phyloP scores from a whole-genome alignment of 352 stramenopile species.

The Pythium aphanidermatum region DNA sequence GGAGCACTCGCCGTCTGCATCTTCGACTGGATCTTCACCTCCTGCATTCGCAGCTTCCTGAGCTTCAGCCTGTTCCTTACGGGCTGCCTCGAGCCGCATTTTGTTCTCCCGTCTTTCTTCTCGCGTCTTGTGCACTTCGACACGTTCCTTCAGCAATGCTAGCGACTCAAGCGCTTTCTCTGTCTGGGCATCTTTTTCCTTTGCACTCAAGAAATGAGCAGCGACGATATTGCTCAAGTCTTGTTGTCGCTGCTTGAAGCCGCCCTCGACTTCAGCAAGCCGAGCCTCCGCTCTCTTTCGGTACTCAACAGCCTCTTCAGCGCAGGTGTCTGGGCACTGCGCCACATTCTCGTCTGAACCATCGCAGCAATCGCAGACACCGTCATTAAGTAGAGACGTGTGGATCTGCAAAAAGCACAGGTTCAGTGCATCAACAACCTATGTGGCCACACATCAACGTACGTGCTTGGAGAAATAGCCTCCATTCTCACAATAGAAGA shows the following conservation, averaged over 20 bases:
- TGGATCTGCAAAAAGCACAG: constrained; percentile 35
- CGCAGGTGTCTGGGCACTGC: constrained; percentile 47
- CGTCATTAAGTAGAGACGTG: constrained; percentile 88
- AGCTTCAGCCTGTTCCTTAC: constrained; percentile 26
- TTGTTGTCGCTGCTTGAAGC: constrained; percentile 43
- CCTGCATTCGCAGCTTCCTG: constrained; percentile 2
- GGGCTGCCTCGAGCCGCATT: constrained; percentile 43
- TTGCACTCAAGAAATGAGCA: constrained; percentile 31
- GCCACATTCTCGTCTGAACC: constrained; percentile 82
- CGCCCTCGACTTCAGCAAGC: constrained; percentile 35
- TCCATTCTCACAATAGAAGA: constrained; percentile 73
- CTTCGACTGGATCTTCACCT: not conserved
- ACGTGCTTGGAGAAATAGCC: constrained; percentile 57
- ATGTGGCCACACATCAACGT: not conserved
- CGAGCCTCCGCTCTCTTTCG: constrained; percentile 27
- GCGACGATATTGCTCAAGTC: constrained; percentile 34
- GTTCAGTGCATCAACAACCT: not conserved
- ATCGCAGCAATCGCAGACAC: constrained; percentile 97
- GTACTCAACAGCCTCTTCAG: constrained; percentile 24
- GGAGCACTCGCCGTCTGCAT: constrained; percentile 4
- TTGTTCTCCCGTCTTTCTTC: constrained; percentile 61
- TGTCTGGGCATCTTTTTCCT: constrained; percentile 21
- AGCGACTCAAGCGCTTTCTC: constrained; percentile 36
- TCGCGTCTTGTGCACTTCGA: constrained; percentile 53
- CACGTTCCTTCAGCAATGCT: constrained; percentile 41